Conservation (phyloP, 371 early-diverging fungal species). For the Cokeromyces recurvatus region DNA sequence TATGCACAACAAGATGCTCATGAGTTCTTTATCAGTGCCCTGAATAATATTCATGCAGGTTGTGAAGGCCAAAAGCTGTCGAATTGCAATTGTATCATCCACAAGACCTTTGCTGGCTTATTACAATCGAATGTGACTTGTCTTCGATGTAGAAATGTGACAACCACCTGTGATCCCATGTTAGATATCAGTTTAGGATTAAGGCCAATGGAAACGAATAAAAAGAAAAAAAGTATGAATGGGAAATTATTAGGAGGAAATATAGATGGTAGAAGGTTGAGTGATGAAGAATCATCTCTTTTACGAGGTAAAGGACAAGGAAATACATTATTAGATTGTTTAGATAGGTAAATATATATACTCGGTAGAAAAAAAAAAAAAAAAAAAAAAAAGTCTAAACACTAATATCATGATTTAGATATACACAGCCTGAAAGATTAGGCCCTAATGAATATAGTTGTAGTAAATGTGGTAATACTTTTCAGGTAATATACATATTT, state of each 20-base stretch:
- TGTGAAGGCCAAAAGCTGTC: slow-evolving; percentile 27
- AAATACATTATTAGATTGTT: slow-evolving; percentile 48
- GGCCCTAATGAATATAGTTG: slow-evolving; percentile 72
- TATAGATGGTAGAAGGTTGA: slow-evolving; percentile 11
- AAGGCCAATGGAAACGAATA: slow-evolving; percentile 7
- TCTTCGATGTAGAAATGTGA: slow-evolving; percentile 73
- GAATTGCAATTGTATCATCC: slow-evolving; percentile 83
- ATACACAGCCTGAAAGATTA: slow-evolving; percentile 71
- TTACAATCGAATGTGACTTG: slow-evolving; percentile 90
- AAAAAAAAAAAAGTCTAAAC: no score
- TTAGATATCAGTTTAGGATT: slow-evolving; percentile 85
- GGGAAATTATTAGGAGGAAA: slow-evolving; percentile 1
- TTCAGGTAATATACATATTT: slow-evolving; percentile 25
- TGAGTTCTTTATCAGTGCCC: slow-evolving; percentile 88
- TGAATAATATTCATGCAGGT: slow-evolving; percentile 83
- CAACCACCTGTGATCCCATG: slow-evolving; percentile 82
- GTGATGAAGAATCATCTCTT: slow-evolving; percentile 2
- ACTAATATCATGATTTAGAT: no score
- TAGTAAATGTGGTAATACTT: slow-evolving; percentile 61
- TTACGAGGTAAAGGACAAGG: slow-evolving; percentile 26
- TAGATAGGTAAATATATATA: slow-evolving; percentile 56
- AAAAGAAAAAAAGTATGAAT: slow-evolving; percentile 23
- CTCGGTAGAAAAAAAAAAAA: no score
- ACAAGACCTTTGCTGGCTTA: slow-evolving; percentile 87
- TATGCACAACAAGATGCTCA: slow-evolving; percentile 97